Evolutionary conservation across 164 flowering plant genomes (phyloP).

Genomic region (Berberis vulgaris): DNA sequence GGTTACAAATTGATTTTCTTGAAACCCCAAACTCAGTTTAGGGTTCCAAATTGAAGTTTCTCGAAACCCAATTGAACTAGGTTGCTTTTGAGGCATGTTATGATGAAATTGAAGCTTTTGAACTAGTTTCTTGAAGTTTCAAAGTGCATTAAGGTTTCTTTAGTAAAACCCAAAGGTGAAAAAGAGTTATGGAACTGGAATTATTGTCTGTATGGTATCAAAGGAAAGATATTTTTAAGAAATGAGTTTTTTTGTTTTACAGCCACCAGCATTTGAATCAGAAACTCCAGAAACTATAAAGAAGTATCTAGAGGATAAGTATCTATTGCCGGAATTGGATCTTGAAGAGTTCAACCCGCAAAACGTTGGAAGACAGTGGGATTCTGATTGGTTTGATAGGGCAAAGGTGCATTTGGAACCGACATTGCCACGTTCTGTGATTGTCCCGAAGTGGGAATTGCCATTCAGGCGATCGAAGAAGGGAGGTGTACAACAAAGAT

Average conservation of each 20-base stretch:
- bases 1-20: not conserved
- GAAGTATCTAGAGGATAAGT: slow-evolving; percentile 60
- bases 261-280: slow-evolving; percentile 81
- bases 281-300: slow-evolving; percentile 68
- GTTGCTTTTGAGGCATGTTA: not conserved
- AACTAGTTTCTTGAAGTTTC: too few species aligned
- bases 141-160: too few species aligned
- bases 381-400: slow-evolving; percentile 87
- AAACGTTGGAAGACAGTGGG: slow-evolving; percentile 85
- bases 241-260: slow-evolving; percentile 8
- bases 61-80: not conserved
- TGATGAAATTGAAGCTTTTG: too few species aligned
- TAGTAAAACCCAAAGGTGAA: too few species aligned
- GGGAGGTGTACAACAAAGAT: slow-evolving; percentile 21
- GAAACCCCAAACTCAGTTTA: not conserved
- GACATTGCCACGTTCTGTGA: slow-evolving; percentile 52
- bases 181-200: too few species aligned
- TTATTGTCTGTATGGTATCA: too few species aligned
- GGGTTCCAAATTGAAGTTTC: not conserved
- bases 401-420: slow-evolving; percentile 70
- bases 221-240: too few species aligned
- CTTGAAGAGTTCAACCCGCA: slow-evolving; percentile 62
- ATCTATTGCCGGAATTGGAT: slow-evolving; percentile 68
- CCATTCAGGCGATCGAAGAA: slow-evolving; percentile 58
- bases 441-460: slow-evolving; percentile 74